Evolutionary conservation across 2,329 filamentous ascomycete species (phyloP).

Genomic region (Colletotrichum sp.): DNA sequence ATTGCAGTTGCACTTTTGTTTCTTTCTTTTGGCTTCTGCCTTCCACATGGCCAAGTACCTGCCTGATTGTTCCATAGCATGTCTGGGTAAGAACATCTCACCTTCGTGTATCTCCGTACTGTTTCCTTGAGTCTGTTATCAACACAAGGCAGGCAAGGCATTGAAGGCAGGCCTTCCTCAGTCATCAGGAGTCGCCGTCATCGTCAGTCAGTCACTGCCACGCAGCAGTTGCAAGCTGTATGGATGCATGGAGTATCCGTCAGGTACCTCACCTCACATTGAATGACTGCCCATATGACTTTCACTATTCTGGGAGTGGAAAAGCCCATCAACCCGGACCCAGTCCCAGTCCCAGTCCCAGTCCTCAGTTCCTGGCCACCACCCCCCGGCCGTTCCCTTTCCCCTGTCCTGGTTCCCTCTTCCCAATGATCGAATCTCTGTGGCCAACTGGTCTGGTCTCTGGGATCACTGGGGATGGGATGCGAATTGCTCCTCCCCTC

Average conservation of each 20-base stretch:
- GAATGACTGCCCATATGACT: not conserved
- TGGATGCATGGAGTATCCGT: not conserved
- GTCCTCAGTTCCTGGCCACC: not conserved
- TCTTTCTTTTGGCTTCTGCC: not conserved
- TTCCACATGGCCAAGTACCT: not conserved
- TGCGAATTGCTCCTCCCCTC: constrained; percentile 2
- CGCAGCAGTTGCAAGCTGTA: not conserved
- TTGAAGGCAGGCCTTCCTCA: not conserved
- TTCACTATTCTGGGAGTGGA: not conserved
- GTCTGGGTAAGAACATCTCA: not conserved
- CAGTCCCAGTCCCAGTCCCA: not conserved
- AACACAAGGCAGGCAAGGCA: not conserved
- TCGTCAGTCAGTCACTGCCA: not conserved
- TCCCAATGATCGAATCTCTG: not conserved
- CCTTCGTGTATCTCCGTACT: not conserved
- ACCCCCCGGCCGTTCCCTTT: not conserved
- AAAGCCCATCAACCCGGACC: not conserved
- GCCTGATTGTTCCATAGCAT: not conserved
- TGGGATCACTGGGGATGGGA: not conserved
- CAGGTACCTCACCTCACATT: not conserved
- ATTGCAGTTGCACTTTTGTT: not conserved
- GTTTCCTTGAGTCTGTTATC: not conserved
- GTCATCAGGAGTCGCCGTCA: not conserved
- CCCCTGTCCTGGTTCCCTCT: not conserved
- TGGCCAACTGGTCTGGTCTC: not conserved